Percentiles rank a stretch among this genome's conserved stretches.
These are phyloP conservation scores for Osmanthus fragrans DNA, from an alignment of 257 asterid species.

Conservation along the genomic window DNA sequence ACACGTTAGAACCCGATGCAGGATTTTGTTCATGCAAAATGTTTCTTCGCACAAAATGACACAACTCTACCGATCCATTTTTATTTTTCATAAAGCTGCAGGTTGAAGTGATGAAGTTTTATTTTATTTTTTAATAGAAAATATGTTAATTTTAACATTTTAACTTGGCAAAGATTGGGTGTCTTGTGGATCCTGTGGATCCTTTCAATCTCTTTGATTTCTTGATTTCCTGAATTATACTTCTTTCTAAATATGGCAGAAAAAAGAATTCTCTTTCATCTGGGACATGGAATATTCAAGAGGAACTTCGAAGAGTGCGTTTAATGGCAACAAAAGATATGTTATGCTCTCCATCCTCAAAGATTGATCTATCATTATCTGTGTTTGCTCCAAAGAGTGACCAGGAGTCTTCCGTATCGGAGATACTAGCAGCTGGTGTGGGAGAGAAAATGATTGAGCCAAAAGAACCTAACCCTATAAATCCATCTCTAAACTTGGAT, in stretches of 20 bases:
- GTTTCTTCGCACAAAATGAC: conserved; percentile 3
- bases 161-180: background rate
- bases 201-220: conserved; percentile 4
- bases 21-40: background rate
- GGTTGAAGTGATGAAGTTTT: background rate
- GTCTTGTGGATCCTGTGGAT: background rate
- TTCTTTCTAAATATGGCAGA: conserved; percentile 41
- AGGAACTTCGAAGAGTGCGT: conserved; percentile 73
- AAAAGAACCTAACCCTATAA: conserved; percentile 24
- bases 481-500: conserved; percentile 31
- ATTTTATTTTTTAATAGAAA: background rate
- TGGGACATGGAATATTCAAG: conserved; percentile 82
- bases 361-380: conserved; percentile 41
- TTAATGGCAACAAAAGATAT: conserved; percentile 75
- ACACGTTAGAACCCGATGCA: conserved; percentile 1
- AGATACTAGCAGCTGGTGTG: conserved; percentile 23
- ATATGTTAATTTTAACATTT: background rate
- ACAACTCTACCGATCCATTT: background rate
- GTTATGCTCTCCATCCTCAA: conserved; percentile 52
- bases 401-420: conserved; percentile 33
- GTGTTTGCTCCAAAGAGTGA: conserved; percentile 11
- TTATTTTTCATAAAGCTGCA: background rate
- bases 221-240: background rate
- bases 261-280: conserved; percentile 58
- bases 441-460: conserved; percentile 37